Percentiles rank a stretch among this genome's conserved stretches.
Conservation (phyloP, 2,329 filamentous ascomycete genomes). For the Epichloe brachyelytri region DNA sequence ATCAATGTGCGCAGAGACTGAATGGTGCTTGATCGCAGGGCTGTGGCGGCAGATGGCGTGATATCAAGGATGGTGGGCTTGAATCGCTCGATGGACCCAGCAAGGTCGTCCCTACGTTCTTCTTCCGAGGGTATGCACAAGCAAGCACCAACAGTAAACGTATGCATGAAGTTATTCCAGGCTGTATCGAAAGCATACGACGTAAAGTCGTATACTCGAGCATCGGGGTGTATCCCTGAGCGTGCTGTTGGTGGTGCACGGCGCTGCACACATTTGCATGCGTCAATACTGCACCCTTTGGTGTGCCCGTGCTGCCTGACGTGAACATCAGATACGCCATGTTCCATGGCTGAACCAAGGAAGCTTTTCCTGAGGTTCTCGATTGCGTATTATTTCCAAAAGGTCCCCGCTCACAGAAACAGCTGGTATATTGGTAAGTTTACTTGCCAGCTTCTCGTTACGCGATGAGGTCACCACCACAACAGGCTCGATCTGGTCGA, state of each 20-base stretch:
- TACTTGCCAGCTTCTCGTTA: slow-evolving; percentile 3
- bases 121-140: slow-evolving; percentile 9
- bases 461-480: slow-evolving; percentile 9
- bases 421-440: slow-evolving; percentile 2
- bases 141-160: slow-evolving; percentile 6
- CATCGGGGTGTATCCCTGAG: slow-evolving; percentile 8
- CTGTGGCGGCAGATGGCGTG: slow-evolving; percentile 1
- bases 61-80: slow-evolving; percentile 3
- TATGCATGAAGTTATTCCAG: slow-evolving; percentile 2
- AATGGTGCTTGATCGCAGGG: background rate
- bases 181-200: slow-evolving; percentile 6
- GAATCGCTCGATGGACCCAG: slow-evolving; percentile 3
- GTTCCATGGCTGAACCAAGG: background rate
- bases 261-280: slow-evolving; percentile 12
- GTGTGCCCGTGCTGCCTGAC: slow-evolving; percentile 11
- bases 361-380: background rate
- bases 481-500: slow-evolving; percentile 7
- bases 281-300: slow-evolving; percentile 14
- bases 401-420: background rate
- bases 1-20: slow-evolving; percentile 2
- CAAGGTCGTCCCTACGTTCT: slow-evolving; percentile 5
- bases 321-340: slow-evolving; percentile 11
- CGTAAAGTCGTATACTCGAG: slow-evolving; percentile 9
- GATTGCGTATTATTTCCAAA: background rate
- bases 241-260: slow-evolving; percentile 8